Evolutionary conservation across 768 basidiomycete species (phyloP).

Genomic region (Agaricus sinodeliciosus): DNA sequence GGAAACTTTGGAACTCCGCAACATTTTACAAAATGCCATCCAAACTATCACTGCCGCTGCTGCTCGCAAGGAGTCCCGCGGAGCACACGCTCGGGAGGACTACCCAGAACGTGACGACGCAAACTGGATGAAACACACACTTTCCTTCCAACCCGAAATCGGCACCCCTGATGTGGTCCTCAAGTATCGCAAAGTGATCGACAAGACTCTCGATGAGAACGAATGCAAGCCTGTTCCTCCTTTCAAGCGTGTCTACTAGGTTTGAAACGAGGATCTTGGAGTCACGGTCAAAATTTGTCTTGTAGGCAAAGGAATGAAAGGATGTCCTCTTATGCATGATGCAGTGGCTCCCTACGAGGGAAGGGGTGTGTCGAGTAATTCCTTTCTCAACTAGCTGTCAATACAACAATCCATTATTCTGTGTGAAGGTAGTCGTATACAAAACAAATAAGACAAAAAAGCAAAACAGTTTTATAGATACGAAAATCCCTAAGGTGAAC

Average conservation of each 20-base stretch:
- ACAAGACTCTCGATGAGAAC: conserved; percentile 83
- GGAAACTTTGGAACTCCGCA: conserved; percentile 95
- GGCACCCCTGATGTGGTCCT: conserved; percentile 79
- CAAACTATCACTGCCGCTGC: conserved; percentile 93
- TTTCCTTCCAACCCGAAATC: conserved; percentile 85
- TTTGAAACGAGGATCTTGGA: background rate
- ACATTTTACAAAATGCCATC: conserved; percentile 89
- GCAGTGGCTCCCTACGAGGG: background rate
- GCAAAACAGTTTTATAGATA: conserved; percentile 1
- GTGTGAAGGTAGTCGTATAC: background rate
- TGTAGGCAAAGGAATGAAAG: background rate
- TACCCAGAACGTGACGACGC: conserved; percentile 97
- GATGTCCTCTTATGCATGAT: background rate
- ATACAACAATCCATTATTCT: background rate
- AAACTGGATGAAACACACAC: conserved; percentile 92
- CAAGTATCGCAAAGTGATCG: conserved; percentile 84
- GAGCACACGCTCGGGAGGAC: conserved; percentile 98
- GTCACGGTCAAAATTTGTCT: background rate
- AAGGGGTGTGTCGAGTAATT: background rate
- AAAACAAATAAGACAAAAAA: background rate
- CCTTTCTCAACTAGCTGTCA: background rate
- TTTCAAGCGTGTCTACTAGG: conserved; percentile 92
- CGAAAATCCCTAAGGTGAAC: background rate
- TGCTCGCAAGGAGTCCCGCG: conserved; percentile 94
- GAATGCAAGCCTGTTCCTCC: conserved; percentile 98